Conservation (phyloP, 805 yeast genomes). For the Metschnikowia santaceciliae region DNA sequence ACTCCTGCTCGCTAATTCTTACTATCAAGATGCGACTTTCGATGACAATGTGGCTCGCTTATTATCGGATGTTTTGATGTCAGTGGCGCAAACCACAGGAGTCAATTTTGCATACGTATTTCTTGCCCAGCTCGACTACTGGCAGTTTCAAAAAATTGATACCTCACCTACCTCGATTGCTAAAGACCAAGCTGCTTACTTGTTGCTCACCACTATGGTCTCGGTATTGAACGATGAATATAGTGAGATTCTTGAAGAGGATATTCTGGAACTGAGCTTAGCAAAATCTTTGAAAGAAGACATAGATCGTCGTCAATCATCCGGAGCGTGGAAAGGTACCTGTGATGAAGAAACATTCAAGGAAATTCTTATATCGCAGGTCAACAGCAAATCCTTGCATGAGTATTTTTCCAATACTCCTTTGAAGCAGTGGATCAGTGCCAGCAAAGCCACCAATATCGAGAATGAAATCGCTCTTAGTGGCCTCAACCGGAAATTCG, state of each 20-base stretch:
- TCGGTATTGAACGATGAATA: conserved; percentile 29
- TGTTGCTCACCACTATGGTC: conserved; percentile 24
- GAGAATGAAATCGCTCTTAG: conserved; percentile 3
- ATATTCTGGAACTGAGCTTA: conserved; percentile 20
- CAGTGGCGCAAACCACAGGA: conserved; percentile 36
- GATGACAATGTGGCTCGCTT: conserved; percentile 9
- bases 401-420: conserved; percentile 26
- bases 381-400: conserved; percentile 20
- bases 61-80: conserved; percentile 21
- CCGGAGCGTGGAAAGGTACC: conserved; percentile 25
- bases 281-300: conserved; percentile 18
- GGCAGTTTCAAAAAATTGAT: conserved; percentile 30
- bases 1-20: conserved; percentile 34
- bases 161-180: conserved; percentile 10
- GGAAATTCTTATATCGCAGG: conserved; percentile 4
- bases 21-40: conserved; percentile 23
- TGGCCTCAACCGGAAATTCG: neutral
- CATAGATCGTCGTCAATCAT: conserved; percentile 24
- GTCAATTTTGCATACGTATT: conserved; percentile 45
- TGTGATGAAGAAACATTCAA: neutral
- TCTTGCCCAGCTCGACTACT: conserved; percentile 43
- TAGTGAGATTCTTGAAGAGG: conserved; percentile 19
- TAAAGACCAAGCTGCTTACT: conserved; percentile 33
- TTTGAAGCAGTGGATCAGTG: conserved; percentile 27
- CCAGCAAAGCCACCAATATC: neutral